Evolutionary conservation across 75 land plant species (phyloP), one percentile per base, ranked within the genome.

Genomic region (Sequoiadendron giganteum): DNA sequence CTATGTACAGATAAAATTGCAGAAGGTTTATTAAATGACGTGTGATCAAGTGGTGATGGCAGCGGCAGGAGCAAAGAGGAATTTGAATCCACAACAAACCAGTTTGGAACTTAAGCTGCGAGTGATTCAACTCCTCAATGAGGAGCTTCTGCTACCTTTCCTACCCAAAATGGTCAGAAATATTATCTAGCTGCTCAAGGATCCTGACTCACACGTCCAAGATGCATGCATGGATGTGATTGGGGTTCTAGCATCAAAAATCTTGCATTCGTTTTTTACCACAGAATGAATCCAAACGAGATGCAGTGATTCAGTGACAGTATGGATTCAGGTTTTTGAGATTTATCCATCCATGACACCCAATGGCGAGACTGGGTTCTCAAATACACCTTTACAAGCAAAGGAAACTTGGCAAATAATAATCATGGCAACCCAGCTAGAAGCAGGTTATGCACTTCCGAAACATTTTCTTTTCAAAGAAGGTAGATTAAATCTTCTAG

Each of bases 161-260:
- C 88, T 96, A 5, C 88, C 85, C 40, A 94, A 89, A 84, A 94
- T 96, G 79, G 91, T 96, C 2, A 76, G 88, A 14, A 90, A 91
- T 88, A 90, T 96, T 36, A 92, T 96, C 25, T 94, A 92, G 87
- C 85, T 95, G 5, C 93, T 96, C 21, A 96, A 93, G 91, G 97
- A 94, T 79, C 82, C 91, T 0, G 97, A 96, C 78, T 91, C 96
- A 0, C 88, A 88, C 45, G 94, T 96, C 38, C 89, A 94, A 58
- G 96, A 96, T 88, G 94, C 94, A 16, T 96, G 97, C 87, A 89
- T 93, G 9, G 96, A 96, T 19, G 90, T 96, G 13, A 75, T 91
- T 34, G 97, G 95, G 8, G 85, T 91, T 72, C 86, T 94, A 45
- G 92, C 94, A 70, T 87, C 94, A 13, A 30, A 52, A n/a, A 3